Percentiles rank a stretch among this genome's conserved stretches.
Evolutionary conservation across 345 rosid species (phyloP).

Genomic region (Moricandia moricandioides): DNA sequence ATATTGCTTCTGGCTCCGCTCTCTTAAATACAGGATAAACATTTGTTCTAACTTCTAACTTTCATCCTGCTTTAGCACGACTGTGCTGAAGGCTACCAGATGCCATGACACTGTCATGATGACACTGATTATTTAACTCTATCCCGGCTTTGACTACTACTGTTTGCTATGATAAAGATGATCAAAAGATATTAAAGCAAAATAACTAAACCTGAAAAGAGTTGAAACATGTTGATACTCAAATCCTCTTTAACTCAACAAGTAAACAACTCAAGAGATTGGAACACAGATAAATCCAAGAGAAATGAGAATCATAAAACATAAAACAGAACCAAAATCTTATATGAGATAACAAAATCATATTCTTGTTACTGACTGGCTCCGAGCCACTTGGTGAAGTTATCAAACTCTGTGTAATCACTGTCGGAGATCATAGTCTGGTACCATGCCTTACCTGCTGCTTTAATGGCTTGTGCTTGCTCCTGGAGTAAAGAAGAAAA

Average conservation of each 20-base stretch:
- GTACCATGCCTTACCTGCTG: slow-evolving; percentile 95
- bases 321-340: slow-evolving; percentile 25
- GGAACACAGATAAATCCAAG: slow-evolving; percentile 1
- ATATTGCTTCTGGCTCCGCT: too few relatives aligned
- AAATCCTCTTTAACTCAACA: slow-evolving; percentile 2
- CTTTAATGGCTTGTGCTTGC: slow-evolving; percentile 65
- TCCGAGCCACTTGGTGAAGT: slow-evolving; percentile 84
- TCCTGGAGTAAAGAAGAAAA: slow-evolving; percentile 46
- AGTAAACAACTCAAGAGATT: background rate
- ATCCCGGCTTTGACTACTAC: too few relatives aligned
- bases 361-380: slow-evolving; percentile 53
- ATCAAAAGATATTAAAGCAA: background rate
- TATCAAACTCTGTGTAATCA: slow-evolving; percentile 85
- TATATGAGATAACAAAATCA: background rate
- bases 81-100: too few relatives aligned
- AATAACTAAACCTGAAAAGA: background rate
- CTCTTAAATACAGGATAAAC: too few relatives aligned
- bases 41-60: too few relatives aligned
- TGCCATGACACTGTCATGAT: too few relatives aligned
- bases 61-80: too few relatives aligned
- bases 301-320: slow-evolving; percentile 11
- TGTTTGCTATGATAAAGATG: background rate
- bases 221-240: slow-evolving; percentile 11
- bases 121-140: too few relatives aligned
- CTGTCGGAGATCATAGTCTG: slow-evolving; percentile 89